These are phyloP conservation scores for Casuarina equisetifolia DNA, from an alignment of 306 rosid genomes.

Conservation along the genomic window DNA sequence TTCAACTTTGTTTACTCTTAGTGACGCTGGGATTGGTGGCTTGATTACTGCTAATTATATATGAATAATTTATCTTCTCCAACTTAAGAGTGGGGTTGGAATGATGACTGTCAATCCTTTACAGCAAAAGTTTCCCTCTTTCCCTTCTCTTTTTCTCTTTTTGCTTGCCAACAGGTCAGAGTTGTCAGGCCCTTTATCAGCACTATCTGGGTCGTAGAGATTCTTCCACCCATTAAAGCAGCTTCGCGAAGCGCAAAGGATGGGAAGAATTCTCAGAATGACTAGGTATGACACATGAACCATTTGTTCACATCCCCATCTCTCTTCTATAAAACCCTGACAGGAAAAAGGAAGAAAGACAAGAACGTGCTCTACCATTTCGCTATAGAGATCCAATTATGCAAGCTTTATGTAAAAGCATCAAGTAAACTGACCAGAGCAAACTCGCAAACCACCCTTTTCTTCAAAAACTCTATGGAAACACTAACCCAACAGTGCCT, in stretches of 20 bases:
- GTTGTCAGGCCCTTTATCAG: slow-evolving; percentile 61
- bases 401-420: too few species aligned
- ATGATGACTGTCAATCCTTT: slow-evolving; percentile 81
- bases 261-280: slow-evolving; percentile 27
- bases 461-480: neutral
- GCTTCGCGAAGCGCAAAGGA: slow-evolving; percentile 30
- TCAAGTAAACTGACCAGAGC: neutral
- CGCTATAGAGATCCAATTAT: neutral
- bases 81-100: slow-evolving; percentile 43
- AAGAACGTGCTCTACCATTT: neutral
- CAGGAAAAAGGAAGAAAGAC: neutral
- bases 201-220: slow-evolving; percentile 45
- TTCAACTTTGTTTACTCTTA: slow-evolving; percentile 6
- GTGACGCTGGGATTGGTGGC: slow-evolving; percentile 27
- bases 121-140: slow-evolving; percentile 47
- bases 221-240: slow-evolving; percentile 43
- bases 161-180: slow-evolving; percentile 56
- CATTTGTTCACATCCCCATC: neutral
- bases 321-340: neutral
- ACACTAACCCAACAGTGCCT: neutral
- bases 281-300: slow-evolving; percentile 26
- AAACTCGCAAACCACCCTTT: neutral
- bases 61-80: neutral
- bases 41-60: slow-evolving; percentile 9
- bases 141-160: slow-evolving; percentile 24